Conservation (phyloP, 176 grass and related monocot genomes). For the Phyllostachys edulis region DNA sequence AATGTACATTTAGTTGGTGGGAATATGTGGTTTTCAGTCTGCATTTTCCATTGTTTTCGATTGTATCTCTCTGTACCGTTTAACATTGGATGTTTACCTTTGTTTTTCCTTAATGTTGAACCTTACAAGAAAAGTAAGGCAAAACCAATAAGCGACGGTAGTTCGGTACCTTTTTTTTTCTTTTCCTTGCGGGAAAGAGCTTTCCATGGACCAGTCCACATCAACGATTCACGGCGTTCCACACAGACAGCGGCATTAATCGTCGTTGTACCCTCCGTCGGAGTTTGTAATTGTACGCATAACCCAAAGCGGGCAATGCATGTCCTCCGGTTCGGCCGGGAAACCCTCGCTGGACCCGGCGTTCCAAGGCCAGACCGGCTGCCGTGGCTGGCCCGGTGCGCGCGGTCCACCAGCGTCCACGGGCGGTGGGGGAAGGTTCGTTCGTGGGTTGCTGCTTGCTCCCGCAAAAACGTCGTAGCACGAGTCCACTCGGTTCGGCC, state of each 20-base stretch:
- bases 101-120: background rate
- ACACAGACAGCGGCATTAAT: constrained; percentile 25
- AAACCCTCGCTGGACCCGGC: constrained; percentile 24
- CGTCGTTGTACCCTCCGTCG: constrained; percentile 5
- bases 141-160: background rate
- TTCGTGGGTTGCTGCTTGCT: constrained; percentile 13
- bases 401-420: background rate
- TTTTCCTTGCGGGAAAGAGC: background rate
- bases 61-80: background rate
- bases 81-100: background rate
- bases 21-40: background rate
- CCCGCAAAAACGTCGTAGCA: constrained; percentile 31
- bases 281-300: constrained; percentile 18
- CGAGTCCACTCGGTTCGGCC: constrained; percentile 24
- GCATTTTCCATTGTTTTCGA: background rate
- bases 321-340: background rate
- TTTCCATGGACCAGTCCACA: constrained; percentile 18
- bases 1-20: background rate
- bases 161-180: background rate
- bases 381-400: background rate
- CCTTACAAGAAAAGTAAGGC: constrained; percentile 27
- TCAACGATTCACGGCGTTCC: background rate
- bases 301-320: background rate
- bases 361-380: background rate
- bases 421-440: background rate